A percentile compares a stretch with the other conserved stretches of the same genome.
Evolutionary conservation across 108 stramenopile species (phyloP).

Genomic region (Conticribra guillardii): DNA sequence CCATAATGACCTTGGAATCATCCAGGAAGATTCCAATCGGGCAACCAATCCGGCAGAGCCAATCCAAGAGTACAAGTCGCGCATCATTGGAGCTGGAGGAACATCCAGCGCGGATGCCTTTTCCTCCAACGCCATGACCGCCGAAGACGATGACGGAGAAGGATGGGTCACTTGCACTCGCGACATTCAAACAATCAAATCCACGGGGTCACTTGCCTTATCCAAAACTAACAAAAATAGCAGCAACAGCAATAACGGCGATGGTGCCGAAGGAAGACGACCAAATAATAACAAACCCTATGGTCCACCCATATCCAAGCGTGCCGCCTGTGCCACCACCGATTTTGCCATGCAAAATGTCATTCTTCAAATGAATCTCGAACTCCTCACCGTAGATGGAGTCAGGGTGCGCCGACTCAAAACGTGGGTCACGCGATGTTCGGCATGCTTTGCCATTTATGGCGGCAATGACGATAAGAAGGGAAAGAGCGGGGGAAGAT

Average conservation of each 20-base stretch:
- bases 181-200: conserved; percentile 70
- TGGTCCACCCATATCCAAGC: conserved; percentile 56
- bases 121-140: conserved; percentile 64
- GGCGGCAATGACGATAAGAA: conserved; percentile 55
- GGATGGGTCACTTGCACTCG: conserved; percentile 84
- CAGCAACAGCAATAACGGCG: no score
- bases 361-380: conserved; percentile 95
- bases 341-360: conserved; percentile 99
- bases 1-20: neutral
- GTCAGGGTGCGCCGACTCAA: conserved; percentile 81
- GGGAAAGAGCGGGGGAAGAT: conserved; percentile 46
- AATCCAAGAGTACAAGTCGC: conserved; percentile 45
- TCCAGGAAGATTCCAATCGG: conserved; percentile 6
- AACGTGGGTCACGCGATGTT: conserved; percentile 96
- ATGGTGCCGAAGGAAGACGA: neutral
- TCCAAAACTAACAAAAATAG: conserved; percentile 9
- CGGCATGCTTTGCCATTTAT: conserved; percentile 91
- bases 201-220: conserved; percentile 47
- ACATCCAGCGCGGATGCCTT: conserved; percentile 37
- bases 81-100: conserved; percentile 59
- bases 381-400: conserved; percentile 89
- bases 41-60: conserved; percentile 10
- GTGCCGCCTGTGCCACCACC: conserved; percentile 94
- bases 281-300: conserved; percentile 15
- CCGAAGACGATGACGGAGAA: conserved; percentile 87